Evolutionary conservation across 2,329 filamentous ascomycete genomes (phyloP), one percentile per base, ranked within the genome.

Genomic region (Diplodia mutila): DNA sequence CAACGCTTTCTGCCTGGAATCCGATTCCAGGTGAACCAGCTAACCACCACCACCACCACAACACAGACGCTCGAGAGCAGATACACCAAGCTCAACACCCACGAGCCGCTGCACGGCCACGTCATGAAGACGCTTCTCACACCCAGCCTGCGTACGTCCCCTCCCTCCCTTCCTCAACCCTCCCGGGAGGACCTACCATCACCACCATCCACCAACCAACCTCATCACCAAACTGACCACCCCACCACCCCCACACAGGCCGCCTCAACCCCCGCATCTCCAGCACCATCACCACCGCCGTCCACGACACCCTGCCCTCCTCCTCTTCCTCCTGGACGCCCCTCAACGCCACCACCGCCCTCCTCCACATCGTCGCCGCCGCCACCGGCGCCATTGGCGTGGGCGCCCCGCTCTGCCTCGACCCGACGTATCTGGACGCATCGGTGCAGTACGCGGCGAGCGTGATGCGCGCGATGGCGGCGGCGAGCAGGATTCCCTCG

Each of bases 341-440:
- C 25, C 70, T 78, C 6, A 67, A 63, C 21, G 75, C 78, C 32
- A 73, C 75, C 65, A 67, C 69, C 27, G 72, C 67, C 21, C 66
- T 78, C n/a, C 71, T 75, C 25, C 71, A 73, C 29, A 72, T 54
- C 39, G 70, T 79, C 14, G 75, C 78, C 23, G 76, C 74, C 49
- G 74, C 77, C 16, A 75, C 77, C 6, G 77, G 75, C 6, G 71
- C 72, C 4, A 67, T 79, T 1, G 78, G 79, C 27, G 73, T 79
- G 9, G 78, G 77, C 5, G 68, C 73, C 18, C 75, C 75, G 2
- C 69, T 77, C 14, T 75, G 73, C 27, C 69, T 71, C 39, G 68
- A 77, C 18, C 69, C 76, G 23, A 70, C 73, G 1, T 80, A 76
- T 52, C 70, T 78, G 8, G 73, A 77, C 5, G 65, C 69, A 4